Evolutionary conservation across 2,329 filamentous ascomycete species (phyloP).

Genomic region (Xylariomycetidae sp.): DNA sequence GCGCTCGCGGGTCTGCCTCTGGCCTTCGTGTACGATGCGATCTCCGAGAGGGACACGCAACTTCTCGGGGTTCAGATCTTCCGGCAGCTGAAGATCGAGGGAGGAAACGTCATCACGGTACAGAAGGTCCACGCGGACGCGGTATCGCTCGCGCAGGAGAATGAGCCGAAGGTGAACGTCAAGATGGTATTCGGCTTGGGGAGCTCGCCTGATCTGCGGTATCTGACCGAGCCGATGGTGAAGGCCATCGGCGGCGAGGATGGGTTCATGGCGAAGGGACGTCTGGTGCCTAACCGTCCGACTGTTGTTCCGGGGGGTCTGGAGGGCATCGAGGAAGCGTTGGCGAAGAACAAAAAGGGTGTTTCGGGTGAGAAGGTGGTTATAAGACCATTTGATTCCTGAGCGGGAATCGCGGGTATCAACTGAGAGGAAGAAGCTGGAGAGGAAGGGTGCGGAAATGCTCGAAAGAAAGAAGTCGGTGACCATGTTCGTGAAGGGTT

Average conservation of each 20-base stretch:
- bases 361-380: conserved; percentile 23
- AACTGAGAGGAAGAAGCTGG: too few species aligned
- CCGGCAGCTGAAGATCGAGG: conserved; percentile 12
- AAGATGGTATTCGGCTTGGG: conserved; percentile 15
- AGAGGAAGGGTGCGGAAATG: too few species aligned
- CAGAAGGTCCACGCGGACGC: conserved; percentile 9
- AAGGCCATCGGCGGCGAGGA: conserved; percentile 22
- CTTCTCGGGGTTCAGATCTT: conserved; percentile 24
- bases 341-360: conserved; percentile 21
- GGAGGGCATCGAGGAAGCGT: conserved; percentile 17
- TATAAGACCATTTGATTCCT: conserved; percentile 11
- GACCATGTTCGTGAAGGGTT: too few species aligned
- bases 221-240: conserved; percentile 25
- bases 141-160: conserved; percentile 10
- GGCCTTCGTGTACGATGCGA: conserved; percentile 27
- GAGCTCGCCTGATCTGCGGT: conserved; percentile 18
- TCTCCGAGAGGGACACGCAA: conserved; percentile 25
- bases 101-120: conserved; percentile 15
- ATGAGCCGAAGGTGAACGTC: conserved; percentile 1
- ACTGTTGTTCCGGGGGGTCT: conserved; percentile 25
- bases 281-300: conserved; percentile 24
- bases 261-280: conserved; percentile 26
- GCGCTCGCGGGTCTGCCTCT: conserved; percentile 22
- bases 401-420: too few species aligned
- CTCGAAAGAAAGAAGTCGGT: too few species aligned